Conservation (phyloP, 225 moss, liverwort and hornwort species). For the Pseudoscleropodium purum region DNA sequence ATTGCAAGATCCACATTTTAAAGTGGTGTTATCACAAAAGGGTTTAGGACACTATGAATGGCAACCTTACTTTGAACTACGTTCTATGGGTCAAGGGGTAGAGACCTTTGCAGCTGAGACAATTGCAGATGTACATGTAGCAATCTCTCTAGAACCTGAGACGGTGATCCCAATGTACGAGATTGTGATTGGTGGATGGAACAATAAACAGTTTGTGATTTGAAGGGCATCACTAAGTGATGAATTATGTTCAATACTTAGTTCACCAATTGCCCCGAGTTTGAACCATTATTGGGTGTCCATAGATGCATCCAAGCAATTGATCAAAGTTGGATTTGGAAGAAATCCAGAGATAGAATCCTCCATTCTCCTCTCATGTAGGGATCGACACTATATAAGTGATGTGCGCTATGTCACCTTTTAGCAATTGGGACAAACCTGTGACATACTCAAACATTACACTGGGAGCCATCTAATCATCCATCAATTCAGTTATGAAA, state of each 20-base stretch:
- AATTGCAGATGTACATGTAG: background rate
- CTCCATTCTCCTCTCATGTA: background rate
- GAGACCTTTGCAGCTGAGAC: background rate
- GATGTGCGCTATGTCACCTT: background rate
- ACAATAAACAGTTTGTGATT: background rate
- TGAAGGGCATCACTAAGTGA: background rate
- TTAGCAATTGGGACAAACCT: background rate
- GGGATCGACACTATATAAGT: background rate
- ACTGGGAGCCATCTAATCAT: background rate
- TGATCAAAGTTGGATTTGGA: background rate
- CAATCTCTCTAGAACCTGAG: background rate
- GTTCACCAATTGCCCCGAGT: background rate
- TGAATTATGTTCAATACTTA: fast-evolving
- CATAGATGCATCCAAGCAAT: background rate
- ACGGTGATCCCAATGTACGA: background rate
- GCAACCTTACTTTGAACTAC: background rate
- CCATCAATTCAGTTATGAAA: background rate
- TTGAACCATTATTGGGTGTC: background rate
- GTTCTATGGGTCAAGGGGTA: background rate
- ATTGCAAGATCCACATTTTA: background rate
- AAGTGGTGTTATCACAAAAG: background rate
- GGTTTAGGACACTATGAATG: background rate
- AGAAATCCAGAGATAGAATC: background rate
- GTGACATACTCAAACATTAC: background rate
- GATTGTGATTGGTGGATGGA: background rate